Evolutionary conservation across 345 rosid species (phyloP), one percentile per base, ranked within the genome.

Genomic region (Salix suchowensis): DNA sequence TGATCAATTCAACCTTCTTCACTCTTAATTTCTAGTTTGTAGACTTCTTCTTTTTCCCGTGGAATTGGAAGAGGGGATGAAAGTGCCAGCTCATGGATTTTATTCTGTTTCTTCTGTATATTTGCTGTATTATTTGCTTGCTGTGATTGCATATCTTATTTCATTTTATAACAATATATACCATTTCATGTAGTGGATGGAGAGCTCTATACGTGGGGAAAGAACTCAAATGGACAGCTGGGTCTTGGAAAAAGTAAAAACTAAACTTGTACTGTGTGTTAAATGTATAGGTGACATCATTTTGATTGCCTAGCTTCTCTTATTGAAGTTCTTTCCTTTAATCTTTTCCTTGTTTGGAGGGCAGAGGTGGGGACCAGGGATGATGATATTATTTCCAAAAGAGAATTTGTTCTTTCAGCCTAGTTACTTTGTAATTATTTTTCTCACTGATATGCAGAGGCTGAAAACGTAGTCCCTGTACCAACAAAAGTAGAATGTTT

Each of bases 161-260:
- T 44, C 60, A 69, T 72, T 76, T 40, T 30, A 13, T 77, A 26
- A 34, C 30, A 67, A 24, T 55, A n/a, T 23, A 37, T 28, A 2
- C 54, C 39, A 30, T 85, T 67, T 70, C 79, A 67, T 82, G 84
- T 39, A 95, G 98, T 74, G 75, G 93, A 90, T 82, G 97, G 97
- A 40, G 93, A 93, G 80, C 93, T 95, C 73, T 91, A 89, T 78
- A 85, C 86, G 91, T 95, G 97, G 98, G 97, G 98, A 74, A 88
- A 87, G 83, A 95, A 95, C 82, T 88, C 97, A 73, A 89, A 82
- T 77, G 98, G 98, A 75, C 98, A 95, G 86, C 94, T 95, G 78
- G 98, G 98, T 69, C 87, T 93, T 65, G 98, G 97, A 82, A 95
- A 89, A 89, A 93, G 97, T 95, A 91, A 75, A 66, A 61, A 52